Evolutionary conservation across 2,329 filamentous ascomycete species (phyloP).

Genomic region (Neopestalotiopsis rosae): DNA sequence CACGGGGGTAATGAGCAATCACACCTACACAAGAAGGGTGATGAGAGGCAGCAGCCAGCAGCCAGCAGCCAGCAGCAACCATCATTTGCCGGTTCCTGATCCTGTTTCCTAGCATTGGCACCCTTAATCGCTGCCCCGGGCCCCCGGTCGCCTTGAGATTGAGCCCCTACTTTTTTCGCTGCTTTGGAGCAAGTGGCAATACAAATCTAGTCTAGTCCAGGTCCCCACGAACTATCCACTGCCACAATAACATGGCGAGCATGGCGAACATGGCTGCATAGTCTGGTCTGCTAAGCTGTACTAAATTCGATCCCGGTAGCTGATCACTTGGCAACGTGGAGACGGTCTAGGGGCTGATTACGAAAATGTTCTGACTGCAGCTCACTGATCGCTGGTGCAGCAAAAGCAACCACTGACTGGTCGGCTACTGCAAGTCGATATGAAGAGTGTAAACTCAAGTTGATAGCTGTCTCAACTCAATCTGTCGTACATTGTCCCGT

Average conservation of each 20-base stretch:
- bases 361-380: conserved; percentile 5
- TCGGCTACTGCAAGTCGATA: background rate
- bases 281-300: background rate
- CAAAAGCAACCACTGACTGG: conserved; percentile 11
- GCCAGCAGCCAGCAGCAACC: background rate
- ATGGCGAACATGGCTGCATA: background rate
- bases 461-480: background rate
- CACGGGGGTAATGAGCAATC: conserved; percentile 6
- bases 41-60: background rate
- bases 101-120: background rate
- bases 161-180: background rate
- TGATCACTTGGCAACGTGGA: conserved; percentile 17
- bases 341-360: conserved; percentile 2
- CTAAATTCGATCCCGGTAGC: conserved; percentile 11
- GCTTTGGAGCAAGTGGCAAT: background rate
- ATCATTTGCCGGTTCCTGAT: conserved; percentile 1
- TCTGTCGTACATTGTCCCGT: conserved; percentile 6
- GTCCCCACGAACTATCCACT: background rate
- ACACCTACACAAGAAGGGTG: background rate
- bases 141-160: background rate
- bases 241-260: too few species aligned
- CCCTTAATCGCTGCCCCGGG: background rate
- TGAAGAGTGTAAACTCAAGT: conserved; percentile 5
- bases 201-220: background rate
- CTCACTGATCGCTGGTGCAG: conserved; percentile 5